These are phyloP conservation scores for Fusarium sp. DNA, from an alignment of 2,329 filamentous ascomycete species.

Conservation along the genomic window DNA sequence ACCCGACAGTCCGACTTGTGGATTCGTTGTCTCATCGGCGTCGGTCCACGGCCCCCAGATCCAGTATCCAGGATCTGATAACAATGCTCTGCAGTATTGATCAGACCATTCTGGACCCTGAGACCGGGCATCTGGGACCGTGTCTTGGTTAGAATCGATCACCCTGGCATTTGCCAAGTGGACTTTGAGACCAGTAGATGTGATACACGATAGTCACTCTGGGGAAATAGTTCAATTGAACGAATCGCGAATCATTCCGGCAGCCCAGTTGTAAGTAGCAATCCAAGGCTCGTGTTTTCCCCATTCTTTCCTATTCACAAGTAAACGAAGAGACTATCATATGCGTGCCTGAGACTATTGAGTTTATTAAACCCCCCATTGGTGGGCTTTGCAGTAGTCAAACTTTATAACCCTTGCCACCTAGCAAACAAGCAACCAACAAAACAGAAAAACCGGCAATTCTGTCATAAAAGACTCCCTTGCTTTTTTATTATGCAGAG, in stretches of 20 bases:
- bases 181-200: not conserved
- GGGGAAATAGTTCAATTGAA: not conserved
- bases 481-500: not conserved
- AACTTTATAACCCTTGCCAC: not conserved
- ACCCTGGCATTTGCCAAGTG: not conserved
- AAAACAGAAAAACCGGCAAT: not conserved
- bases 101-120: not conserved
- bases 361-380: not conserved
- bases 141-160: not conserved
- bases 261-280: not conserved
- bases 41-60: not conserved
- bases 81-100: not conserved
- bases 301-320: not conserved
- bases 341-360: not conserved
- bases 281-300: not conserved
- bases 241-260: not conserved
- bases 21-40: fast-evolving
- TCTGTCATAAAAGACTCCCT: no score
- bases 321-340: not conserved
- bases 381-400: not conserved
- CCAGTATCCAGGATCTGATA: not conserved
- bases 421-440: not conserved
- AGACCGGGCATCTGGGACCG: not conserved
- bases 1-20: not conserved
- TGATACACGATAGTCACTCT: not conserved